These are phyloP conservation scores for Pyracantha coccinea DNA, from an alignment of 331 rosid species.

Conservation along the genomic window DNA sequence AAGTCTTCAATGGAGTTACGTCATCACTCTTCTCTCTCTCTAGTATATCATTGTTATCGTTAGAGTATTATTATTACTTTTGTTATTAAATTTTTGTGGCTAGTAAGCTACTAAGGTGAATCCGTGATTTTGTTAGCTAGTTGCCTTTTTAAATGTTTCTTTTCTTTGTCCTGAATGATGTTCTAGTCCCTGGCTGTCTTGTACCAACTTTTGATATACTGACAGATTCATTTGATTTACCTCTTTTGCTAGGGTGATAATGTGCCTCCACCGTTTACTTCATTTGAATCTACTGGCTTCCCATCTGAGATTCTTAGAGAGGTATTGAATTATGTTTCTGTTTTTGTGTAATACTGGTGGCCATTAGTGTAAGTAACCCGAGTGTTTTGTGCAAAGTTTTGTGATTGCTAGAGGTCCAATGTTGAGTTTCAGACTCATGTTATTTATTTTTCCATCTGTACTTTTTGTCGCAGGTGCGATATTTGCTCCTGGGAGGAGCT, in stretches of 20 bases:
- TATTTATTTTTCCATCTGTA: conserved; percentile 70
- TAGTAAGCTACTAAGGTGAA: background rate
- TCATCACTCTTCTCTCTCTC: background rate
- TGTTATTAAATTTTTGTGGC: background rate
- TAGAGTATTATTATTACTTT: background rate
- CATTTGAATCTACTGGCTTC: conserved; percentile 71
- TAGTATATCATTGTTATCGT: too few relatives aligned
- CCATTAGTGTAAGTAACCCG: conserved; percentile 31
- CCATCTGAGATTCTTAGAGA: conserved; percentile 94
- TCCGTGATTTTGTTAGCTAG: background rate
- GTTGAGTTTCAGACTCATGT: conserved; percentile 67
- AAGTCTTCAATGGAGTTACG: background rate
- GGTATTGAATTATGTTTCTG: conserved; percentile 43
- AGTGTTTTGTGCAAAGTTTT: conserved; percentile 50
- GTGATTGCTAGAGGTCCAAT: conserved; percentile 73
- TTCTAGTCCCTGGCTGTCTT: background rate
- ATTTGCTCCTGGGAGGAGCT: conserved; percentile 99
- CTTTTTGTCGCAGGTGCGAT: conserved; percentile 99
- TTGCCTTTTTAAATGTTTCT: background rate
- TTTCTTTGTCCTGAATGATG: background rate
- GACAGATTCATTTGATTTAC: background rate
- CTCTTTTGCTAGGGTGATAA: conserved; percentile 59
- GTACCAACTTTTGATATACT: background rate
- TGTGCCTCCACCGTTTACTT: conserved; percentile 64
- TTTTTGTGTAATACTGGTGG: conserved; percentile 14